Base-by-base conservation (phyloP, 2,329 filamentous ascomycete genomes). In the Sporothrix pseudoabietina region DNA sequence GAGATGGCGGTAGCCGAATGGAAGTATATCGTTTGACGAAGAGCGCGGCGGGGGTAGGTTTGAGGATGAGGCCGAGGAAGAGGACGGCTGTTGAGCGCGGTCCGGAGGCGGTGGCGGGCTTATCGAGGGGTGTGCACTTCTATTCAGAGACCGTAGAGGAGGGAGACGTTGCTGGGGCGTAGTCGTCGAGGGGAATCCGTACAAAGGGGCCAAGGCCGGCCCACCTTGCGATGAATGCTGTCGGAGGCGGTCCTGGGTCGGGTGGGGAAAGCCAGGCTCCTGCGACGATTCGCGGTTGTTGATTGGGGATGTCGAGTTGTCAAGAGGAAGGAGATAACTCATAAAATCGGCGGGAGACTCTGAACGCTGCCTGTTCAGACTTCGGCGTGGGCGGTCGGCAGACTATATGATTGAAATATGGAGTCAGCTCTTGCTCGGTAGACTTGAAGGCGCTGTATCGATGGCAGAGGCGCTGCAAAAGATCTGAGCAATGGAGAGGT, bases 71-170 rank as follows among this genome's bases (percentile, higher is more conserved):
- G 16, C 3, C 19, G 39, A 39, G 19, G 35, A 61, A n/a, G 6
- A 32, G 12, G 82, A 79, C 9, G 82, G 82, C 1, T 83, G 80
- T n/a, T 79, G 79, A 5, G 80, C 77, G 76, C 12, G 55, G 30
- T 54, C 32, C 6, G 22, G 55, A n/a, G 16, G 22, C 14, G 44
- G 55, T 19, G 14, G 70, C 22, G 7, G 76, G 59, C 61, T 22
- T 47, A 41, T 30, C 26, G 59, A 7, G 12, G 26, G 14, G 30
- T 30, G 14, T 14, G 70, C 19, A 30, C 59, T 55, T 59, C 52
- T 32, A 41, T 65, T 72, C 19, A 72, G 26, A 32, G 49, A 69
- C 1, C 74, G 72, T n/a, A 75, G 74, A 16, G 74, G 72, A 30
- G 74, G 74, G n/a, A 75, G 41, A 1, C 65, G 49, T 30, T 69